Conservation (phyloP, 495 filamentous ascomycete species). For the Amphirosellinia nigrospora region DNA sequence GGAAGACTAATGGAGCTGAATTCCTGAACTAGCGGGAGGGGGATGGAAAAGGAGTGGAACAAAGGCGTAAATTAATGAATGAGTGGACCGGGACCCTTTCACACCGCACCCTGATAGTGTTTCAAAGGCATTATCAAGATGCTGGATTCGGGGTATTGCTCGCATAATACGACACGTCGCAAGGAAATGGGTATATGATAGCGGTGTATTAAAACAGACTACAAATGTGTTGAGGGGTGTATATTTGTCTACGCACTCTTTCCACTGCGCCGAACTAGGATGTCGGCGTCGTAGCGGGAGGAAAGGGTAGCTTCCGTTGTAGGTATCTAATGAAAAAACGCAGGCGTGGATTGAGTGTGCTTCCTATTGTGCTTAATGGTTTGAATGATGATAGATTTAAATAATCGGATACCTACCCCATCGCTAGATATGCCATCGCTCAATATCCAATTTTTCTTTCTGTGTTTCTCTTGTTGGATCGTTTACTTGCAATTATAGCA, state of each 20-base stretch:
- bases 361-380: too few species aligned
- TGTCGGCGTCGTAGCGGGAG: neutral
- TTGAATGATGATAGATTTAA: too few species aligned
- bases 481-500: too few species aligned
- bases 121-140: neutral
- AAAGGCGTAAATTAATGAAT: neutral
- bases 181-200: neutral
- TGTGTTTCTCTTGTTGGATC: too few species aligned
- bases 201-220: neutral
- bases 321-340: neutral
- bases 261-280: neutral
- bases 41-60: neutral
- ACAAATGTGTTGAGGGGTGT: neutral
- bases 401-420: too few species aligned
- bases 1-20: conserved; percentile 45
- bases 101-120: neutral
- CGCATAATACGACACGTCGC: neutral
- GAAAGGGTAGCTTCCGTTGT: neutral
- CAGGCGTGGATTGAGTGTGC: neutral
- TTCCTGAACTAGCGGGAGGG: neutral
- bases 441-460: too few species aligned
- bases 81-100: neutral
- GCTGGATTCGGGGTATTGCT: neutral
- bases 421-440: too few species aligned
- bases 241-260: conserved; percentile 4